Evolutionary conservation across 2,329 filamentous ascomycete genomes (phyloP).

Genomic region (Xylariaceae sp.): DNA sequence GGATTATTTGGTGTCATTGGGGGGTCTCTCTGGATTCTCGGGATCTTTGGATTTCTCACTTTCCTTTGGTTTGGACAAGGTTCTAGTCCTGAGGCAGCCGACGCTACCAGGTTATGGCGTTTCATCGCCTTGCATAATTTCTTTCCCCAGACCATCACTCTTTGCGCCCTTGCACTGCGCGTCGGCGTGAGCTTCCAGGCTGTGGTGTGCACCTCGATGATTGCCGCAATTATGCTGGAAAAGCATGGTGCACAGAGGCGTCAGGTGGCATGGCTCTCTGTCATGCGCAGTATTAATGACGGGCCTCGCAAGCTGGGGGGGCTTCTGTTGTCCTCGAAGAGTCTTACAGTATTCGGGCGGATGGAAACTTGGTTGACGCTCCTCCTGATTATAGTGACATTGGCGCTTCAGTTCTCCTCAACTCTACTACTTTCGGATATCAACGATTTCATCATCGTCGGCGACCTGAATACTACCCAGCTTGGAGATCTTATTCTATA

Average conservation of each 20-base stretch:
- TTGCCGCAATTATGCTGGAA: slow-evolving; percentile 23
- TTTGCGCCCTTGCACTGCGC: slow-evolving; percentile 8
- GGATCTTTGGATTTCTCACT: slow-evolving; percentile 12
- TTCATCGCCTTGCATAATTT: slow-evolving; percentile 17
- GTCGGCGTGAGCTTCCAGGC: slow-evolving; percentile 9
- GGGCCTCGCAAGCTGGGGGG: background rate
- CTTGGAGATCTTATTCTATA: background rate
- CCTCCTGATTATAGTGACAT: background rate
- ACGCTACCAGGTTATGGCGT: slow-evolving; percentile 21
- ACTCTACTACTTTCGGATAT: slow-evolving; percentile 27
- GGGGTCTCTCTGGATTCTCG: slow-evolving; percentile 14
- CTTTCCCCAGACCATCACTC: slow-evolving; percentile 19
- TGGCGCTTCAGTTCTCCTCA: slow-evolving; percentile 25
- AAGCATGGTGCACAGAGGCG: slow-evolving; percentile 7
- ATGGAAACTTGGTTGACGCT: slow-evolving; percentile 6
- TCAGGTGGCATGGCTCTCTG: slow-evolving; percentile 15
- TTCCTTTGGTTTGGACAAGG: slow-evolving; percentile 30
- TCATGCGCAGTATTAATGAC: slow-evolving; percentile 23
- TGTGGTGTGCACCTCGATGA: slow-evolving; percentile 20
- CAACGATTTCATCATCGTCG: slow-evolving; percentile 5
- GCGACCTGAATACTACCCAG: background rate
- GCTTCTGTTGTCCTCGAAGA: background rate
- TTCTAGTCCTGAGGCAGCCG: slow-evolving; percentile 6
- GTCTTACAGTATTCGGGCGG: background rate
- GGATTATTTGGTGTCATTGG: slow-evolving; percentile 13